Percentiles rank a stretch among this genome's conserved stretches.
Conservation (phyloP, 106 monocot species). For the Dendrobium officinale region DNA sequence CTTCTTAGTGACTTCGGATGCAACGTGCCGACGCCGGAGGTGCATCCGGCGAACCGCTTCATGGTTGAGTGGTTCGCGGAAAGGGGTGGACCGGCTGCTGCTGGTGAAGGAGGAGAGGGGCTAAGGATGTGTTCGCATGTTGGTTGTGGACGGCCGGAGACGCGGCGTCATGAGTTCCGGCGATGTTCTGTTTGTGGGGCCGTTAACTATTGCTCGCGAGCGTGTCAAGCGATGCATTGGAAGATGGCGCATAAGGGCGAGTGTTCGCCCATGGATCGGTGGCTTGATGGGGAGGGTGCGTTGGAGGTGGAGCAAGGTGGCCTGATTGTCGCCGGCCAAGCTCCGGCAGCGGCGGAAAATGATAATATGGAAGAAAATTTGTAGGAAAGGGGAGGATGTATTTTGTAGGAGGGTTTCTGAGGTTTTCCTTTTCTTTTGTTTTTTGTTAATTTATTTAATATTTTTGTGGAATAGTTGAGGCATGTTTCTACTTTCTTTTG, state of each 20-base stretch:
- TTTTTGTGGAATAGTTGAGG: background rate
- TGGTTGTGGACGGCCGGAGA: constrained; percentile 53
- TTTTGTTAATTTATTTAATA: background rate
- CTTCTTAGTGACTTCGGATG: constrained; percentile 51
- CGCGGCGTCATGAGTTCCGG: constrained; percentile 50
- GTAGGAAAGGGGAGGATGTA: background rate
- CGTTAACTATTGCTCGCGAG: constrained; percentile 54
- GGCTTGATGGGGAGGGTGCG: constrained; percentile 8
- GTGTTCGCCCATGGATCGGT: constrained; percentile 29
- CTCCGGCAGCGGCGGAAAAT: background rate
- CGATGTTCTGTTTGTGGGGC: constrained; percentile 46
- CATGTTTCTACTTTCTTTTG: too few species aligned
- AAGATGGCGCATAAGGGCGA: constrained; percentile 32
- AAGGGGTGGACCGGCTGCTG: background rate
- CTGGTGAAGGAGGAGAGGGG: constrained; percentile 10
- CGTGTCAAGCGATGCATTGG: constrained; percentile 61
- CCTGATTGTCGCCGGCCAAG: background rate
- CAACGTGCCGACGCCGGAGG: constrained; percentile 31
- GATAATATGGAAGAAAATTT: background rate
- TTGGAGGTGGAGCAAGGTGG: background rate
- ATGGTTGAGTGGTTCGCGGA: constrained; percentile 60
- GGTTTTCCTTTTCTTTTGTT: background rate
- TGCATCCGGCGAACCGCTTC: constrained; percentile 63
- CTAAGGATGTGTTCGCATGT: constrained; percentile 41
- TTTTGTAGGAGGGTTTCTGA: background rate